A percentile compares a stretch with the other conserved stretches of the same genome.
These are phyloP conservation scores for Aspergillus panamensis DNA, from an alignment of 495 filamentous ascomycete genomes.

Conservation along the genomic window DNA sequence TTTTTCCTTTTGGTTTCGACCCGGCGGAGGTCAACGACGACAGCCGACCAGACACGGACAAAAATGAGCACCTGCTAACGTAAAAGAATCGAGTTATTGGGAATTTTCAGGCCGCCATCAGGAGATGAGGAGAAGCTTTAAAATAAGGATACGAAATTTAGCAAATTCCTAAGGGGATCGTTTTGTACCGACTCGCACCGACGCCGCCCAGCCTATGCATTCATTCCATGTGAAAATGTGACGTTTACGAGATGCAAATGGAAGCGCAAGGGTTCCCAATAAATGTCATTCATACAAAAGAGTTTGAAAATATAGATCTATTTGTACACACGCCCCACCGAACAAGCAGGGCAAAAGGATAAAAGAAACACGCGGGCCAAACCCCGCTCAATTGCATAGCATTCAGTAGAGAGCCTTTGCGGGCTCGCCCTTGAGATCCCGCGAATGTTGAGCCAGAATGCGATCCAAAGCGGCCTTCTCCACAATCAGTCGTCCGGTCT, in stretches of 20 bases:
- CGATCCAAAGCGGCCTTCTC: constrained; percentile 75
- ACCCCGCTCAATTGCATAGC: constrained; percentile 12
- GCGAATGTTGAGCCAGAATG: constrained; percentile 72
- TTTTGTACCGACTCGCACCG: no score
- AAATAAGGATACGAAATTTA: no score
- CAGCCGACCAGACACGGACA: background rate
- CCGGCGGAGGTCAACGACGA: constrained; percentile 4
- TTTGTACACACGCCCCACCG: constrained; percentile 14
- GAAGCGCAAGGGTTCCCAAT: background rate
- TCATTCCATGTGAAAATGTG: no score
- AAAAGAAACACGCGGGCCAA: constrained; percentile 12
- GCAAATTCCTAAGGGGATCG: no score
- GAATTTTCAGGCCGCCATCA: no score
- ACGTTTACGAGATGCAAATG: background rate
- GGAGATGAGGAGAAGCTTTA: no score
- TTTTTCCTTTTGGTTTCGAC: constrained; percentile 4
- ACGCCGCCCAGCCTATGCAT: no score
- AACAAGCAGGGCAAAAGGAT: constrained; percentile 4
- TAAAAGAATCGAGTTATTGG: no score
- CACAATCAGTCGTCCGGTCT: constrained; percentile 78
- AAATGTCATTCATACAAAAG: constrained; percentile 14
- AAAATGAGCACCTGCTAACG: background rate
- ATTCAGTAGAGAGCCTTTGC: constrained; percentile 37
- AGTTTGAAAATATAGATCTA: constrained; percentile 11
- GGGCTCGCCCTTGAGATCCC: constrained; percentile 54